Percentiles rank a stretch among this genome's conserved stretches.
Conservation (phyloP, 352 stramenopile species). For the Phytophthora pluvialis region DNA sequence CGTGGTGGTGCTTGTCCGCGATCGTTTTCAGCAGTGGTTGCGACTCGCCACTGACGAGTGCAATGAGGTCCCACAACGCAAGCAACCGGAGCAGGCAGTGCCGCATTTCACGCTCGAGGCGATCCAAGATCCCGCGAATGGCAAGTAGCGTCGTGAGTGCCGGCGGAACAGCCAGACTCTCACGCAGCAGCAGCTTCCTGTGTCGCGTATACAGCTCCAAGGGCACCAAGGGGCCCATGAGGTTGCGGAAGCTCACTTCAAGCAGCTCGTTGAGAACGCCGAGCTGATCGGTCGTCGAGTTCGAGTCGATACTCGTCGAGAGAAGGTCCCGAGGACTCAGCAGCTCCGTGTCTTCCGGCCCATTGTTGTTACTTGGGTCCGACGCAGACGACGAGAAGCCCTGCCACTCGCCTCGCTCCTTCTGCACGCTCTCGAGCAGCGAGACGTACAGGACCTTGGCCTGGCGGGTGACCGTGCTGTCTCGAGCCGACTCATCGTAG, state of each 20-base stretch:
- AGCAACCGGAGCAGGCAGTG: constrained; percentile 65
- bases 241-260: constrained; percentile 71
- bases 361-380: constrained; percentile 25
- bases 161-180: constrained; percentile 48
- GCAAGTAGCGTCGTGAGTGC: constrained; percentile 50
- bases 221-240: constrained; percentile 59
- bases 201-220: constrained; percentile 55
- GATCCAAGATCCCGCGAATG: constrained; percentile 53
- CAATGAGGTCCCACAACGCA: constrained; percentile 58
- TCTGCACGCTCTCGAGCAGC: constrained; percentile 69
- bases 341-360: constrained; percentile 17
- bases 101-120: constrained; percentile 53
- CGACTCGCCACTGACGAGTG: constrained; percentile 36
- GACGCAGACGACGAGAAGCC: constrained; percentile 47
- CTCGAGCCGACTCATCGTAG: constrained; percentile 35
- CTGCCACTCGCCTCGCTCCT: constrained; percentile 71
- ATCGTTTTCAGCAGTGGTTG: constrained; percentile 54
- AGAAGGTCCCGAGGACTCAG: constrained; percentile 32
- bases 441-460: constrained; percentile 76
- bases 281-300: constrained; percentile 35
- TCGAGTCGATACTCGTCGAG: constrained; percentile 14
- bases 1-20: constrained; percentile 56
- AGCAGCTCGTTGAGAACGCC: constrained; percentile 63
- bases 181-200: constrained; percentile 38
- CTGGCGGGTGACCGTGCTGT: constrained; percentile 49